Conservation (phyloP, 2,329 filamentous ascomycete species). For the Aspergillus uvarum region DNA sequence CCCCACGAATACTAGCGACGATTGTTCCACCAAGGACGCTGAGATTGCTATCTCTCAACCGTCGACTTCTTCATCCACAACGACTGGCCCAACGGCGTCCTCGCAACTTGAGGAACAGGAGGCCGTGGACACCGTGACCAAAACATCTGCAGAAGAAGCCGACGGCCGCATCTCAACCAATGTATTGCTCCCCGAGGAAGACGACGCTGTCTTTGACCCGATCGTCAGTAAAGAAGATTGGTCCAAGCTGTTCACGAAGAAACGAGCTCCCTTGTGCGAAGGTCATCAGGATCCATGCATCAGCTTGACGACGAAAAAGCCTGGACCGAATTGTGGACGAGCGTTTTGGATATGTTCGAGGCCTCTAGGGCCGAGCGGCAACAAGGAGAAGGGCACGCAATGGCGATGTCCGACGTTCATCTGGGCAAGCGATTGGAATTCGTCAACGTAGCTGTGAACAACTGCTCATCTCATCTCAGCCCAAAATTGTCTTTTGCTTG, state of each 20-base stretch:
- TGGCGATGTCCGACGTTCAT: constrained; percentile 89
- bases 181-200: constrained; percentile 31
- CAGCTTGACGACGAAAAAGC: constrained; percentile 79
- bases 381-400: constrained; percentile 78
- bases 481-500: background rate
- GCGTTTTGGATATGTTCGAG: constrained; percentile 69
- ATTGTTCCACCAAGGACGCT: background rate
- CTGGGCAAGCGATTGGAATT: constrained; percentile 64
- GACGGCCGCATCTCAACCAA: constrained; percentile 10
- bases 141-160: background rate
- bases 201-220: constrained; percentile 61
- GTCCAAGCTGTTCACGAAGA: constrained; percentile 78
- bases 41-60: background rate
- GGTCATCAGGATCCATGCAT: constrained; percentile 82
- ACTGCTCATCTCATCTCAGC: background rate
- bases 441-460: constrained; percentile 9
- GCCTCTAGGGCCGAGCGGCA: constrained; percentile 80
- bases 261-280: constrained; percentile 75
- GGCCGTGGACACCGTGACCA: background rate
- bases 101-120: background rate
- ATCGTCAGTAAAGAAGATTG: constrained; percentile 77
- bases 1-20: background rate
- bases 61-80: background rate
- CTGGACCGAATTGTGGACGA: constrained; percentile 73
- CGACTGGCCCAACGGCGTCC: background rate